Conservation (phyloP, 345 rosid species). For the Nephelium lappaceum region DNA sequence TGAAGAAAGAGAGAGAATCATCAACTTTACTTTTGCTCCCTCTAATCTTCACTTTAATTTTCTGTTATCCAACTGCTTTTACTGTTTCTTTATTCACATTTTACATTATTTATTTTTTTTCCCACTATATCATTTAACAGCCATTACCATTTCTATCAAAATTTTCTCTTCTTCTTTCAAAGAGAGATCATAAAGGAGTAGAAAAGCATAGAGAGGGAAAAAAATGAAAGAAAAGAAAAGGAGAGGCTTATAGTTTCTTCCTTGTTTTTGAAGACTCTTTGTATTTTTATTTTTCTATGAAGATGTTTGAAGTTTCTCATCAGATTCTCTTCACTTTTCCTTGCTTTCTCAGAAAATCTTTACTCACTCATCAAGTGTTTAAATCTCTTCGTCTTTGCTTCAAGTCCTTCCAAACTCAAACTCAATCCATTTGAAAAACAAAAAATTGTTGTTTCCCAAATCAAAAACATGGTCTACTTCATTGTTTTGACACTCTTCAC, state of each 20-base stretch:
- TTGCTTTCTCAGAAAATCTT: conserved; percentile 38
- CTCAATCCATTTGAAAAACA: conserved; percentile 24
- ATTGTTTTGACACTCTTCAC: conserved; percentile 46
- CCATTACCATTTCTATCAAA: conserved; percentile 18
- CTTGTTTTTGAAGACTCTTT: conserved; percentile 58
- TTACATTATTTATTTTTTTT: not conserved
- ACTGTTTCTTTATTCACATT: not conserved
- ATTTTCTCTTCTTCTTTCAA: conserved; percentile 26
- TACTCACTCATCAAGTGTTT: conserved; percentile 21
- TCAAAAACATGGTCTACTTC: conserved; percentile 52
- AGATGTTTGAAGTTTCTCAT: conserved; percentile 53
- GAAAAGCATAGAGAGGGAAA: conserved; percentile 18
- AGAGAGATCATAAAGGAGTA: conserved; percentile 24
- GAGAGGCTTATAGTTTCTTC: conserved; percentile 48
- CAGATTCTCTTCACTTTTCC: conserved; percentile 57
- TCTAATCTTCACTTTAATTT: conserved; percentile 49
- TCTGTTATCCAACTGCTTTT: conserved; percentile 49
- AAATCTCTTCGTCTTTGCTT: conserved; percentile 40
- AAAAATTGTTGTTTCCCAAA: conserved; percentile 1
- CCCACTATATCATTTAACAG: conserved; percentile 2
- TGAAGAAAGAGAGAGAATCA: conserved; percentile 26
- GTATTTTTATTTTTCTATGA: conserved; percentile 3
- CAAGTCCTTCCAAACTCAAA: conserved; percentile 42
- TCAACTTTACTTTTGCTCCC: conserved; percentile 47
- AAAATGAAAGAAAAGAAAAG: conserved; percentile 32